A percentile compares a stretch with the other conserved stretches of the same genome.
These are phyloP conservation scores for Clarkia xantiana DNA, from an alignment of 345 rosid species.

Conservation along the genomic window DNA sequence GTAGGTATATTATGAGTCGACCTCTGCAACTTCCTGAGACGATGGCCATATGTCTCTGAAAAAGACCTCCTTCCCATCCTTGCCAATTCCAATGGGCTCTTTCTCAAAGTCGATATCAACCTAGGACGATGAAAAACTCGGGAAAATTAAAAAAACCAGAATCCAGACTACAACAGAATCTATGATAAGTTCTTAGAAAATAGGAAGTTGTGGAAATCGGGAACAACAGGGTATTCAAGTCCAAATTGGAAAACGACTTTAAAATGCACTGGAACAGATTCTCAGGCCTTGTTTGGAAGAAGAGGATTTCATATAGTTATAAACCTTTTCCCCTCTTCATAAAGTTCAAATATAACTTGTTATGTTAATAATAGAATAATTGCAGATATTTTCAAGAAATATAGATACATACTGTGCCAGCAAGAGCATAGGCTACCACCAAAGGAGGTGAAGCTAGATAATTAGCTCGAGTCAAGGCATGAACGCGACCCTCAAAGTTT, in stretches of 20 bases:
- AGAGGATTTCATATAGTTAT: too few species aligned
- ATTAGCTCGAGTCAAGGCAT: slow-evolving; percentile 93
- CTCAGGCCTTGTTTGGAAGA: too few species aligned
- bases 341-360: background rate
- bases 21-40: slow-evolving; percentile 84
- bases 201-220: background rate
- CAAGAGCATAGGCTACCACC: slow-evolving; percentile 97
- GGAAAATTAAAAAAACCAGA: background rate
- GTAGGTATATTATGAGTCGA: slow-evolving; percentile 9
- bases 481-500: slow-evolving; percentile 98
- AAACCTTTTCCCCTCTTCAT: background rate
- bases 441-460: slow-evolving; percentile 98
- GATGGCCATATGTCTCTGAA: slow-evolving; percentile 96
- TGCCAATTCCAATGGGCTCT: slow-evolving; percentile 83
- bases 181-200: background rate
- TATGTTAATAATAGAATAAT: background rate
- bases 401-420: slow-evolving; percentile 67
- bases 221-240: background rate
- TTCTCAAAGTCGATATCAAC: slow-evolving; percentile 89
- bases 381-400: background rate
- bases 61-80: slow-evolving; percentile 68
- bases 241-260: too few species aligned
- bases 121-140: slow-evolving; percentile 19
- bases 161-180: background rate
- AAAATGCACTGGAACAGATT: too few species aligned